These are phyloP conservation scores for Penicillium bovifimosum DNA, from an alignment of 495 filamentous ascomycete species.

Conservation along the genomic window DNA sequence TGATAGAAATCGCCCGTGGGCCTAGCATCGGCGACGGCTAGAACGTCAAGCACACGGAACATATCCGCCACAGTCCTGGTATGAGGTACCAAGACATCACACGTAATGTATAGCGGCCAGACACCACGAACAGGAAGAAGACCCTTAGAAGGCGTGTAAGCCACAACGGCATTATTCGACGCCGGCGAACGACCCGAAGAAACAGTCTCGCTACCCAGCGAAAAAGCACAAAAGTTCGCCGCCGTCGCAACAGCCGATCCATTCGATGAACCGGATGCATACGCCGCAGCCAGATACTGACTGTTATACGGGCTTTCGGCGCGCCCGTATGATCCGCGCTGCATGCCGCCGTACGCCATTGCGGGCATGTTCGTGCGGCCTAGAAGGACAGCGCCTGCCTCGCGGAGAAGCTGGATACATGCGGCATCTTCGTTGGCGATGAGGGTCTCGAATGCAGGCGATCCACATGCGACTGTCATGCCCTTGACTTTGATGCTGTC, in stretches of 20 bases:
- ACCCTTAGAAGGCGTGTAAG: slow-evolving; percentile 35
- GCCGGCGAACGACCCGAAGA: slow-evolving; percentile 37
- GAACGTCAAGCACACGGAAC: slow-evolving; percentile 28
- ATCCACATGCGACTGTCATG: slow-evolving; percentile 51
- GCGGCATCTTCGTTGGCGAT: slow-evolving; percentile 60
- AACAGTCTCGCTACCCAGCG: slow-evolving; percentile 34
- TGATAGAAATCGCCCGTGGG: slow-evolving; percentile 33
- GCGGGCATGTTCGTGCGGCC: slow-evolving; percentile 45
- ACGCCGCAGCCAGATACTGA: slow-evolving; percentile 30
- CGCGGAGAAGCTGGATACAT: slow-evolving; percentile 53
- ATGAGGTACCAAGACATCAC: slow-evolving; percentile 35
- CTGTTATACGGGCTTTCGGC: slow-evolving; percentile 34
- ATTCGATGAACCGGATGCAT: slow-evolving; percentile 36
- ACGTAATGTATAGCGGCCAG: slow-evolving; percentile 34
- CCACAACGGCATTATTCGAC: slow-evolving; percentile 34
- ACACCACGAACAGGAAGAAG: slow-evolving; percentile 32
- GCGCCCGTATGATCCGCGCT: slow-evolving; percentile 33
- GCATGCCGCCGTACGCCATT: slow-evolving; percentile 41
- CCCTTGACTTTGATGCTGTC: slow-evolving; percentile 68
- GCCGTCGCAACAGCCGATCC: slow-evolving; percentile 35
- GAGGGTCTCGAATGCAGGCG: slow-evolving; percentile 52
- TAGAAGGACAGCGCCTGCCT: slow-evolving; percentile 60
- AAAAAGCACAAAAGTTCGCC: slow-evolving; percentile 33
- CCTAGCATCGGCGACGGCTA: slow-evolving; percentile 22
- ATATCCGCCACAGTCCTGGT: slow-evolving; percentile 30